A percentile compares a stretch with the other conserved stretches of the same genome.
phyloP scores from a whole-genome alignment of 1,284 basidiomycete genomes.

The Fistulinella staudtii region DNA sequence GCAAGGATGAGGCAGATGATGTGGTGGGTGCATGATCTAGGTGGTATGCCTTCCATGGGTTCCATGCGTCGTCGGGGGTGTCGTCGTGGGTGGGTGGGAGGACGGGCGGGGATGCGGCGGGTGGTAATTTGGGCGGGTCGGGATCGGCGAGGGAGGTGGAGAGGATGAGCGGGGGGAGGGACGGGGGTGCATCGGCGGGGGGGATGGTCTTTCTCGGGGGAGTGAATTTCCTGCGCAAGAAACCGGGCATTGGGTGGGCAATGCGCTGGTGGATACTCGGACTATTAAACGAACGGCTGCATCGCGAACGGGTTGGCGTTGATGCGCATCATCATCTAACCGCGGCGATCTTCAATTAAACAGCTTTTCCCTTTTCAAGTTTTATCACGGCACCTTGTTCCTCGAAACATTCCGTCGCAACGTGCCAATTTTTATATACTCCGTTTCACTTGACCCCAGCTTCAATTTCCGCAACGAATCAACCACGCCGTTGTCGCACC shows the following conservation, averaged over 20 bases:
- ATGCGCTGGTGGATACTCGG: no score
- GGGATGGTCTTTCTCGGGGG: background rate
- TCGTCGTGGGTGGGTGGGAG: background rate
- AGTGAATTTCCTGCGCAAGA: slow-evolving; percentile 45
- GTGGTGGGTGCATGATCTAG: slow-evolving; percentile 13
- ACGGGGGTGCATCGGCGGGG: slow-evolving; percentile 16
- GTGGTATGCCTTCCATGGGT: slow-evolving; percentile 21
- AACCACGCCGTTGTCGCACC: slow-evolving; percentile 18
- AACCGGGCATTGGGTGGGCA: slow-evolving; percentile 48
- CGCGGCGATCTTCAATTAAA: slow-evolving; percentile 19
- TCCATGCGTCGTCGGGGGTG: slow-evolving; percentile 17
- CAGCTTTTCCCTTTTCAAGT: slow-evolving; percentile 9
- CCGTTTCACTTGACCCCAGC: no score
- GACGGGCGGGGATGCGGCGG: slow-evolving; percentile 19
- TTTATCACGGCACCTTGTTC: slow-evolving; percentile 4
- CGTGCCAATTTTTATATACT: background rate
- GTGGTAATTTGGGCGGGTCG: slow-evolving; percentile 8
- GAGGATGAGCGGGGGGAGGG: slow-evolving; percentile 40
- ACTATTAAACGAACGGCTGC: no score
- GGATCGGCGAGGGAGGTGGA: slow-evolving; percentile 20
- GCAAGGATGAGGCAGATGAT: no score
- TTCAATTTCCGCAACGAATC: slow-evolving; percentile 14
- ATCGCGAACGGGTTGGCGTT: no score
- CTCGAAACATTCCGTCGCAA: slow-evolving; percentile 15
- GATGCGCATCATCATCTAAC: slow-evolving; percentile 6